Evolutionary conservation across 148 eudicot genomes (phyloP).

Genomic region (Spergularia marina): DNA sequence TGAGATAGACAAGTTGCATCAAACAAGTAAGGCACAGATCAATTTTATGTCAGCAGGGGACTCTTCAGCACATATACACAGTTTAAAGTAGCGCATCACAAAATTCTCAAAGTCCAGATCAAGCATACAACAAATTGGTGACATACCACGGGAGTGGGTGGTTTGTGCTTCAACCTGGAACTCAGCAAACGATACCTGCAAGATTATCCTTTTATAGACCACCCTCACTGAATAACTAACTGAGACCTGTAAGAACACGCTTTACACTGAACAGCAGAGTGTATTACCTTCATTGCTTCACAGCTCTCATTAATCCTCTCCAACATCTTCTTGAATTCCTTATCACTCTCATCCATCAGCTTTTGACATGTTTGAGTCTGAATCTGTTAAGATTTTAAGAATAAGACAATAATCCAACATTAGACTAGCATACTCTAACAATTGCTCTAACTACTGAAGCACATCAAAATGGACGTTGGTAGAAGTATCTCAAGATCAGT

Average conservation of each 20-base stretch:
- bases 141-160: slow-evolving; percentile 67
- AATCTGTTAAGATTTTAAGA: slow-evolving; percentile 39
- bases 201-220: slow-evolving; percentile 4
- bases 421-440: neutral
- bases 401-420: neutral
- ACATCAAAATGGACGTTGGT: neutral
- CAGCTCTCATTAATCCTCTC: slow-evolving; percentile 58
- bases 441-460: neutral
- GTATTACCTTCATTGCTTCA: slow-evolving; percentile 68
- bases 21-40: neutral
- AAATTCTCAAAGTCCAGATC: neutral
- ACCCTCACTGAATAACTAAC: neutral
- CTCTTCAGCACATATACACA: neutral
- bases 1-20: neutral
- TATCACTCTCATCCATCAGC: slow-evolving; percentile 64
- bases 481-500: neutral
- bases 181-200: slow-evolving; percentile 63
- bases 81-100: neutral
- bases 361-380: slow-evolving; percentile 77
- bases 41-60: neutral
- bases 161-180: slow-evolving; percentile 63
- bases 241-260: neutral
- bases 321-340: slow-evolving; percentile 65
- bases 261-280: slow-evolving; percentile 8
- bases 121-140: slow-evolving; percentile 6